Evolutionary conservation across 2,329 filamentous ascomycete genomes (phyloP).

Genomic region (Trichoderma harzianum): DNA sequence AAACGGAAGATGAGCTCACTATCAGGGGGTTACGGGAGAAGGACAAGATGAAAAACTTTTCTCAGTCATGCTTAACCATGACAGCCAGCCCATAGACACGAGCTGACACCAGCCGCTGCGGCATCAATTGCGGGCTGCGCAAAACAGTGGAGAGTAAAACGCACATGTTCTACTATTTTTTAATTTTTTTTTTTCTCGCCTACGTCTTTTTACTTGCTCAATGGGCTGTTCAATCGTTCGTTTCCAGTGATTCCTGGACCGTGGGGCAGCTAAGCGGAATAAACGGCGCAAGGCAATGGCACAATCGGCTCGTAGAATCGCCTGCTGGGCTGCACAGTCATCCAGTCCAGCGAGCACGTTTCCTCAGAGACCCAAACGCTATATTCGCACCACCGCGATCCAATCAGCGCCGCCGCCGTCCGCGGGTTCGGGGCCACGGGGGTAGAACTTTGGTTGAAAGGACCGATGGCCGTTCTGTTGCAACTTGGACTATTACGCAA

Average conservation of each 20-base stretch:
- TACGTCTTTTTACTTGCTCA: neutral
- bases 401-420: slow-evolving; percentile 5
- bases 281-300: neutral
- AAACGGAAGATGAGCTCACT: neutral
- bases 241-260: neutral
- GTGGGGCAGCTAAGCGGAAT: slow-evolving; percentile 1
- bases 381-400: neutral
- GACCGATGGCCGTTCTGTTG: neutral
- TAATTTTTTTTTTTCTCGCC: neutral
- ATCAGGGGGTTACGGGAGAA: neutral
- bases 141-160: neutral
- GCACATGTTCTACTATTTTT: neutral
- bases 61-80: neutral
- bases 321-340: neutral
- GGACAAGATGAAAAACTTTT: neutral
- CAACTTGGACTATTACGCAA: slow-evolving; percentile 19
- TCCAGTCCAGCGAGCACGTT: slow-evolving; percentile 20
- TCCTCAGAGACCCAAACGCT: slow-evolving; percentile 5
- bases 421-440: slow-evolving; percentile 7
- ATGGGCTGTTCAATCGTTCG: neutral
- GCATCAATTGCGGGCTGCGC: neutral
- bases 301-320: neutral
- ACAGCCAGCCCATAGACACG: neutral
- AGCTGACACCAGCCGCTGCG: neutral
- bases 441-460: neutral